These are phyloP conservation scores for Hyparrhenia diplandra DNA, from an alignment of 176 grass and related monocot genomes.

Conservation along the genomic window DNA sequence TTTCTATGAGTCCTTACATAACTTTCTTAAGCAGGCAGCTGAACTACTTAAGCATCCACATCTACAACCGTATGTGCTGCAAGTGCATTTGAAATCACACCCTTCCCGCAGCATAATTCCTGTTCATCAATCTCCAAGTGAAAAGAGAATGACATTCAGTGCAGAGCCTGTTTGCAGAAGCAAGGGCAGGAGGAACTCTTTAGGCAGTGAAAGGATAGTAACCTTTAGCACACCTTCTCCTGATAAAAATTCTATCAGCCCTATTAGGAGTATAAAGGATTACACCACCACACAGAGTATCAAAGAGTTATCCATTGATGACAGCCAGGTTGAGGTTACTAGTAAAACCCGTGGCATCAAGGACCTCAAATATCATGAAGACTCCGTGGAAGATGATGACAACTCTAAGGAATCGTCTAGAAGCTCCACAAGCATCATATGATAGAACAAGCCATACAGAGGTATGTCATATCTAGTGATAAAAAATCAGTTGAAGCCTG, in stretches of 20 bases:
- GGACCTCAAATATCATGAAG: conserved; percentile 25
- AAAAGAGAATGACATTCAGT: conserved; percentile 48
- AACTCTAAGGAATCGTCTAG: conserved; percentile 29
- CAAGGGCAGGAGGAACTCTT: conserved; percentile 46
- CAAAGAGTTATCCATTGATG: conserved; percentile 24
- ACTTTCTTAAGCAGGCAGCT: conserved; percentile 49
- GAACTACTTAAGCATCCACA: conserved; percentile 77
- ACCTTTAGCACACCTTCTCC: conserved; percentile 36
- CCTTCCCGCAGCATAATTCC: conserved; percentile 32
- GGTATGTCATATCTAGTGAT: conserved; percentile 50
- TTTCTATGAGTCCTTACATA: conserved; percentile 1
- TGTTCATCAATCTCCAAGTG: conserved; percentile 22
- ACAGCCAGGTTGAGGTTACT: conserved; percentile 28
- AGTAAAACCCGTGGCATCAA: conserved; percentile 36
- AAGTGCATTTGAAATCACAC: conserved; percentile 73
- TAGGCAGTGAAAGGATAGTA: conserved; percentile 52
- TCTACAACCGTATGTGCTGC: conserved; percentile 63
- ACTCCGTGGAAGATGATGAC: conserved; percentile 42
- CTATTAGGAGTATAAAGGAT: conserved; percentile 40
- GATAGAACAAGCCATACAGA: conserved; percentile 26
- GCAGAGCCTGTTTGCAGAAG: conserved; percentile 34
- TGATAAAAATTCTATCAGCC: conserved; percentile 32
- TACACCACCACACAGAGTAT: conserved; percentile 6
- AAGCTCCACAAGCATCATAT: conserved; percentile 43
- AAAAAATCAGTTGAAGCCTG: not conserved